These are phyloP conservation scores for Pseudogymnoascus sp. DNA, from an alignment of 2,329 filamentous ascomycete genomes.

Conservation along the genomic window DNA sequence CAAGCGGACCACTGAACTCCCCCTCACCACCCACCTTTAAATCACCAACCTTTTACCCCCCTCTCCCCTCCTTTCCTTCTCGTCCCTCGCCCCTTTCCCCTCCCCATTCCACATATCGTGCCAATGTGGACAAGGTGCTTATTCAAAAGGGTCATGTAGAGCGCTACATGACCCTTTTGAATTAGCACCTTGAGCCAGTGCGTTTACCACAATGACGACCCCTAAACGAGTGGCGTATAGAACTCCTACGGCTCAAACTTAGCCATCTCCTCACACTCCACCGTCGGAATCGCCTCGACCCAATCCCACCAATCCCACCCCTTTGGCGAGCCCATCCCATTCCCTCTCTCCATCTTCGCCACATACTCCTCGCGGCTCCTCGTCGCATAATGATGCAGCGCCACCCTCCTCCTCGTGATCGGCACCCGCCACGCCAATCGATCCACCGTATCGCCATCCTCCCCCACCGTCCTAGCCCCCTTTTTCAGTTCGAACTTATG, in stretches of 20 bases:
- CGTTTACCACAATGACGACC: too few relatives aligned
- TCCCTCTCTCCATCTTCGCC: constrained; percentile 24
- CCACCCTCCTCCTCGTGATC: constrained; percentile 26
- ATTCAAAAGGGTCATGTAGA: too few relatives aligned
- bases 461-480: constrained; percentile 22
- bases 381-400: constrained; percentile 29
- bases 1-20: too few relatives aligned
- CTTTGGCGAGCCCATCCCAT: constrained; percentile 23
- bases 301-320: constrained; percentile 21
- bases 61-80: too few relatives aligned
- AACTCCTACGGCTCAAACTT: constrained; percentile 17
- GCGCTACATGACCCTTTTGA: too few relatives aligned
- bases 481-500: constrained; percentile 22
- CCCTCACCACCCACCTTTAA: too few relatives aligned
- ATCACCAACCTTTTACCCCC: too few relatives aligned
- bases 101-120: too few relatives aligned
- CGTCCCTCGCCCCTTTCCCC: too few relatives aligned
- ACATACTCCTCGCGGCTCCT: constrained; percentile 29
- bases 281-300: constrained; percentile 21
- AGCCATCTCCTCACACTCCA: constrained; percentile 23
- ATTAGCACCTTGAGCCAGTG: too few relatives aligned
- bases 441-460: constrained; percentile 22
- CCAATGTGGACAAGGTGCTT: too few relatives aligned
- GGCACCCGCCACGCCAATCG: constrained; percentile 22
- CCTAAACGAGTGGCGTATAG: too few relatives aligned